Evolutionary conservation across 2,329 filamentous ascomycete species (phyloP), one percentile per base, ranked within the genome.

Genomic region (Trichoderma polysporum): DNA sequence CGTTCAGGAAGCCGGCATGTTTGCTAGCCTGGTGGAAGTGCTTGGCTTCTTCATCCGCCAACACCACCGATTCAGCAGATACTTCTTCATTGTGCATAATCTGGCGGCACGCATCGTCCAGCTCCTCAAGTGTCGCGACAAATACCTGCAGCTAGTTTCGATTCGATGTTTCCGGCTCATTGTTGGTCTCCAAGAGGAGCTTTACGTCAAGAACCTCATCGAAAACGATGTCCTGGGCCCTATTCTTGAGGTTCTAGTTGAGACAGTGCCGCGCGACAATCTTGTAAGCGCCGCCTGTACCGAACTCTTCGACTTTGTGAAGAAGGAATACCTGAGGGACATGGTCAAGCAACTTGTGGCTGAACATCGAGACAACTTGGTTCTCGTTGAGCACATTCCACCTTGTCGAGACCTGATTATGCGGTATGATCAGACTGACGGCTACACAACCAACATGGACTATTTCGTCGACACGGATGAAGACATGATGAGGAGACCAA

Each of bases 141-240:
- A 98, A 81, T 94, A 97, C 76, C 81, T 99, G 70, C 94, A 94
- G 79, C 86, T 99, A 50, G 92, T 93, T 73, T 92, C 94, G 6
- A 86, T 99, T 71, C 95, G 97, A 76, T 97, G 97, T 80, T 94
- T 98, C 81, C 91, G 94, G 37, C 92, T 91, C 52, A 87, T 97
- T 68, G 86, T 97, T 67, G 89, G 89, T 53, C 84, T 97, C 41
- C 90, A 95, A 74, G 94, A 98, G 75, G 93, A 96, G 64, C 97
- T 95, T 72, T 97, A 97, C 76, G 90, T 93, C 73, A 90, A 90
- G 63, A 90, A 97, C 72, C 86, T 98, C 72, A 91, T 90, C 29
- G 88, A 93, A 71, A 91, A 94, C 75, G 88, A 90, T 68, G 88
- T 95, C 0, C 89, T 98, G 68, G 91, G 91, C 47, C 91, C 93